Conservation (phyloP, 148 eudicot genomes). For the Rhododendron griersonianum region DNA sequence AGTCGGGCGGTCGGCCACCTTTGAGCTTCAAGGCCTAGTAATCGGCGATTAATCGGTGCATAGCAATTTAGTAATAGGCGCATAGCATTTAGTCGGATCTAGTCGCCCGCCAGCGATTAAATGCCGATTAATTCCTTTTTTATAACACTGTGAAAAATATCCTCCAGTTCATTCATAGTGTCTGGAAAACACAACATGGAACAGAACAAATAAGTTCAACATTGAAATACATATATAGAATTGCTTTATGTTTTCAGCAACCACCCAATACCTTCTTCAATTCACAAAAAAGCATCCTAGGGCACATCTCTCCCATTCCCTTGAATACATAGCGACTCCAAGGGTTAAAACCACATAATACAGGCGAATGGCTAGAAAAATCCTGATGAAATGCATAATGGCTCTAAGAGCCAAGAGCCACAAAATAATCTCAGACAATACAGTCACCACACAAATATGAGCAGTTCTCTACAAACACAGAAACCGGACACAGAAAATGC, state of each 20-base stretch:
- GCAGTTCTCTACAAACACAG: not conserved
- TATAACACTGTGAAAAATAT: not conserved
- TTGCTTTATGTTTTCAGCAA: not conserved
- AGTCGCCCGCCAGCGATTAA: no score
- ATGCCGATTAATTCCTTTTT: no score
- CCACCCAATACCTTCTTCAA: not conserved
- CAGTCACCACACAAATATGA: not conserved
- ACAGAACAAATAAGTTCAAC: not conserved
- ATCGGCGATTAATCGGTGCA: no score
- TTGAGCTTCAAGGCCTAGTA: no score
- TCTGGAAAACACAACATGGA: not conserved
- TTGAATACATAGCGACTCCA: constrained; percentile 1
- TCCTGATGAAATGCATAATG: not conserved
- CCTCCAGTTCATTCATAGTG: not conserved
- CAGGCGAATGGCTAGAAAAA: not conserved
- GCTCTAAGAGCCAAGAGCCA: not conserved
- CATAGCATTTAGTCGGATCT: no score
- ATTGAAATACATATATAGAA: not conserved
- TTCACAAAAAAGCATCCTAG: not conserved
- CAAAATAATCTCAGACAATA: not conserved
- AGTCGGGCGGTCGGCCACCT: no score
- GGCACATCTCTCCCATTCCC: not conserved
- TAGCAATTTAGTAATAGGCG: no score
- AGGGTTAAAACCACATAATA: not conserved
- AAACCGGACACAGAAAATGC: not conserved